Base-by-base conservation (phyloP, 192 early-diverging fungal species). In the Thamnidium elegans region DNA sequence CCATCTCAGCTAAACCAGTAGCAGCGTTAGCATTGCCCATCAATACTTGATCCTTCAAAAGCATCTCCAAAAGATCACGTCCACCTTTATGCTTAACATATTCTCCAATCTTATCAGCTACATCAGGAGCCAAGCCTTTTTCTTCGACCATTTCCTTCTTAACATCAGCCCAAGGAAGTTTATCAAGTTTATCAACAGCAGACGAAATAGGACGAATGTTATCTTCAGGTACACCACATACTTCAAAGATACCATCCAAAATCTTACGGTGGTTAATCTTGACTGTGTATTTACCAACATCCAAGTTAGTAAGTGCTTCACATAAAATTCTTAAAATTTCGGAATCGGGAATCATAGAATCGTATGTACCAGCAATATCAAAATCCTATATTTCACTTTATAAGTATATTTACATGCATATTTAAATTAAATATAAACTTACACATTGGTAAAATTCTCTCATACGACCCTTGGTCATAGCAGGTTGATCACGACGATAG, bases 251-350 rank as follows among this genome's bases (percentile, higher is more conserved):
- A 21, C 96, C 97, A 63, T 99, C 97, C 43, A 99, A 80, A 55
- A 99, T 87, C 81, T 95, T 95, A 63, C 97, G 86, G 83, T 99
- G 92, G 78, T 98, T 98, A 47, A 99, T 78, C 86, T 99, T 99
- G 73, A 99, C 78, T 23, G 85, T 86, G 73, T 94, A 99, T n/a
- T 82, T 66, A 11, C 95, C 96, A 53, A 99, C 76, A 21, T 94
- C 90, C 58, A 99, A 81, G 1, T 63, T 74, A 6, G 73, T 81
- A 75, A 99, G 82, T 23, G 92, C 85, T 73, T 99, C 95, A 42
- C 84, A 81, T 62, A 90, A 83, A 19, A 96, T 83, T 20, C 86
- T 79, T 36, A 99, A 65, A 42, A 88, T 86, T 69, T 99, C 97
- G 21, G 93, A 87, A 71, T 99, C 97, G 21, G 97, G 92, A n/a